phyloP scores from a whole-genome alignment of 1,284 basidiomycete genomes.

The Naganishia sp. region DNA sequence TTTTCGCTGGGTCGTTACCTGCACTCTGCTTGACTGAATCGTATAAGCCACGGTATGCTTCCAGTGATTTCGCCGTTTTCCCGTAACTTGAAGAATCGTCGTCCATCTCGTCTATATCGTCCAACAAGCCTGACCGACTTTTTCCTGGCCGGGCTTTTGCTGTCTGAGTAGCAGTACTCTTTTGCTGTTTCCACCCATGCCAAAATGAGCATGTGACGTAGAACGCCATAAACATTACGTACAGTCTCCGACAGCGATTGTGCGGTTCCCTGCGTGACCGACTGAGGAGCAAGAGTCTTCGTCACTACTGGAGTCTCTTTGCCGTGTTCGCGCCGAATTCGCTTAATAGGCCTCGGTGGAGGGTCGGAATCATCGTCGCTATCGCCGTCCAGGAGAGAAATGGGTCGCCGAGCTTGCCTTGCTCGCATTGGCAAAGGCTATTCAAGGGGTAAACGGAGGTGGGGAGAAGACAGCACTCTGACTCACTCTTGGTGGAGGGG shows the following conservation, averaged over 20 bases:
- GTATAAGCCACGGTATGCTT: constrained; percentile 23
- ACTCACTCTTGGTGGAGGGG: not conserved
- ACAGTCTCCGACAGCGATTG: constrained; percentile 21
- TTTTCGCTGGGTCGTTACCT: constrained; percentile 13
- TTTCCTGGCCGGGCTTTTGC: constrained; percentile 6
- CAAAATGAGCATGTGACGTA: too few relatives aligned
- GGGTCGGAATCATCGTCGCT: constrained; percentile 12
- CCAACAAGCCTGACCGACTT: constrained; percentile 6
- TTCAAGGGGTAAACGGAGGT: not conserved
- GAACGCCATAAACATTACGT: not conserved
- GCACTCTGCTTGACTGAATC: constrained; percentile 24
- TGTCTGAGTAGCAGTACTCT: not conserved
- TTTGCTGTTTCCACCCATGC: not conserved
- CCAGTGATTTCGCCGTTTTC: not conserved
- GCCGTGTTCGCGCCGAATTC: not conserved
- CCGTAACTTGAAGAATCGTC: not conserved
- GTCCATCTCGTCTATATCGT: constrained; percentile 16
- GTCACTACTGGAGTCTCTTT: not conserved
- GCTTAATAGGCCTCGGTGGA: not conserved
- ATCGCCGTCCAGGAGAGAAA: constrained; percentile 2
- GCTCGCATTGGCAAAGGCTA: constrained; percentile 30
- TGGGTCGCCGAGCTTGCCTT: not conserved
- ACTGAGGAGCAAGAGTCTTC: constrained; percentile 2
- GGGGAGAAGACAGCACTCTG: not conserved
- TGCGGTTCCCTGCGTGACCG: not conserved